Evolutionary conservation across 2,329 filamentous ascomycete genomes (phyloP).

Genomic region (Epicoccum nigrum): DNA sequence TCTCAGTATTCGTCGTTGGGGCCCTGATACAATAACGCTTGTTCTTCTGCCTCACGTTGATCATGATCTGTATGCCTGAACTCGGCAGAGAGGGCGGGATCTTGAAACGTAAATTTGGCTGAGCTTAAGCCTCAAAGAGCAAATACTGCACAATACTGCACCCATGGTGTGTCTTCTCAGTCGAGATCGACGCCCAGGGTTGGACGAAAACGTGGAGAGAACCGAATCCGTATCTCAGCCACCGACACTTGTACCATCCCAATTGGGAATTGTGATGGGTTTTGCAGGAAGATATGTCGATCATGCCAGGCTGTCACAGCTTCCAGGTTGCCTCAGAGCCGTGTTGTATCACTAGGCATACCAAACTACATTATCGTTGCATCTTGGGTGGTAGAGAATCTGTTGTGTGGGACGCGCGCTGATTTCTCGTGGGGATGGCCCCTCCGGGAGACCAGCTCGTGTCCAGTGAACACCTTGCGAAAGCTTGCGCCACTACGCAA

Average conservation of each 20-base stretch:
- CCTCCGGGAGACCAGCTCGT: not conserved
- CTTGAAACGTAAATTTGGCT: conserved; percentile 10
- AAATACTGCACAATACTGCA: conserved; percentile 15
- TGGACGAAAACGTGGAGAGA: conserved; percentile 26
- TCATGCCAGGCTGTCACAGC: conserved; percentile 15
- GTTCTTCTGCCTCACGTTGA: not conserved
- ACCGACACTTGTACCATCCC: conserved; percentile 23
- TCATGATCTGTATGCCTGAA: conserved; percentile 8
- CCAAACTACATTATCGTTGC: not conserved
- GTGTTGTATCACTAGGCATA: not conserved
- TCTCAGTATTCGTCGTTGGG: not conserved
- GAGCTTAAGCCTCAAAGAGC: conserved; percentile 18
- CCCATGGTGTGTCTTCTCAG: conserved; percentile 20
- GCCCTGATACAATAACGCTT: conserved; percentile 11
- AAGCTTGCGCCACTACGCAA: not conserved
- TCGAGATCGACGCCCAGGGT: conserved; percentile 26
- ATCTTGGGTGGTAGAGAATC: conserved; percentile 3
- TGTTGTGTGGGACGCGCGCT: not conserved
- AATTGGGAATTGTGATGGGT: conserved; percentile 19
- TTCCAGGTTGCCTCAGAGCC: conserved; percentile 19
- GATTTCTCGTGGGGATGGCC: too few species aligned
- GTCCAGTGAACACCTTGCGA: not conserved
- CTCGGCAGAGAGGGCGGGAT: conserved; percentile 14
- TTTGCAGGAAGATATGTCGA: conserved; percentile 15
- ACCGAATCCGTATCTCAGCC: conserved; percentile 18